A percentile compares a stretch with the other conserved stretches of the same genome.
These are phyloP conservation scores for Jacaranda mimosifolia DNA, from an alignment of 257 asterid genomes.

Conservation along the genomic window DNA sequence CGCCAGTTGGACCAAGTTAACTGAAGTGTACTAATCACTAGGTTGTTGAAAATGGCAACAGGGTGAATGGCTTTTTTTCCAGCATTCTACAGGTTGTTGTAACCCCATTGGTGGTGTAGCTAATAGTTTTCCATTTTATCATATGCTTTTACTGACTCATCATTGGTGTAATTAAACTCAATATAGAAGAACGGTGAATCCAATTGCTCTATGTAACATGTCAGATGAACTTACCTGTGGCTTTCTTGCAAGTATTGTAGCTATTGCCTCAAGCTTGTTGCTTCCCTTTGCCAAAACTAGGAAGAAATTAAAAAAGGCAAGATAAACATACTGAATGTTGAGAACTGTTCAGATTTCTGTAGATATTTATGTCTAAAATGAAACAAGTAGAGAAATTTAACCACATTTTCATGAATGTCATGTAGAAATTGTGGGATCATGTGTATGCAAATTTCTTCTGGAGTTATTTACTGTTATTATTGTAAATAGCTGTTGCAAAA, in stretches of 20 bases:
- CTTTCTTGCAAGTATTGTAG: constrained; percentile 72
- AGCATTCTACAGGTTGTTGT: too few species aligned
- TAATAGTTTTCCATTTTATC: too few species aligned
- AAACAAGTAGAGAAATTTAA: neutral
- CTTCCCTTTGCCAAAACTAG: constrained; percentile 87
- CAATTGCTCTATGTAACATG: constrained; percentile 9
- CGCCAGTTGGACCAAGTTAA: neutral
- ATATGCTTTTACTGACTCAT: constrained; percentile 17
- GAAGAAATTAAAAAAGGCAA: constrained; percentile 37
- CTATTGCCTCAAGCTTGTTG: constrained; percentile 66
- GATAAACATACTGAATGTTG: constrained; percentile 5
- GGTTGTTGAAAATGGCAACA: constrained; percentile 12
- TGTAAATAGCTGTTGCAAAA: neutral
- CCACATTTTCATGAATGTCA: constrained; percentile 18
- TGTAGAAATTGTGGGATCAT: constrained; percentile 7
- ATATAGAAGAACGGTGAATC: neutral
- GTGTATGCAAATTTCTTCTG: constrained; percentile 9
- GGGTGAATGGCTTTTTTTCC: too few species aligned
- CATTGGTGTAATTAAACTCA: too few species aligned
- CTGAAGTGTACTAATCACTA: neutral
- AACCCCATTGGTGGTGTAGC: too few species aligned
- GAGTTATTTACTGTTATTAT: neutral
- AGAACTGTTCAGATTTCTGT: neutral
- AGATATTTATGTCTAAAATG: constrained; percentile 20
- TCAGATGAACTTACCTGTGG: constrained; percentile 60